Evolutionary conservation across 2,329 filamentous ascomycete genomes (phyloP).

Genomic region (Teratosphaeria zuluensis): DNA sequence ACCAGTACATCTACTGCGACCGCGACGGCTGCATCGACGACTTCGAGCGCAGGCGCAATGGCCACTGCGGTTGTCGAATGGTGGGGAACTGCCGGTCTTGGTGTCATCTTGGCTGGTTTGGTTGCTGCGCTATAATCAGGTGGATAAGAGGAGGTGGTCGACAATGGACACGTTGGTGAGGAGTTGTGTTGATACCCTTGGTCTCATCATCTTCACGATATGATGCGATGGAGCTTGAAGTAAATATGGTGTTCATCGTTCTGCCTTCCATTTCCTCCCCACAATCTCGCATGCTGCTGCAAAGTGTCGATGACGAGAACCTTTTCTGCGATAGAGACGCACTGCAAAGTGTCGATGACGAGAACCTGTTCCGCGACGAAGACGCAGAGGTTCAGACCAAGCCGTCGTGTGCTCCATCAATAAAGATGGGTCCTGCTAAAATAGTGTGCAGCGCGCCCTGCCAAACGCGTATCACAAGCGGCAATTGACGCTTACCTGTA

Average conservation of each 20-base stretch:
- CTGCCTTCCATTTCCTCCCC: neutral
- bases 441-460: neutral
- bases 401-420: neutral
- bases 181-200: neutral
- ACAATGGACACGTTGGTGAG: neutral
- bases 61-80: neutral
- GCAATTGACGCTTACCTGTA: neutral
- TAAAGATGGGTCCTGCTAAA: neutral
- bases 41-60: constrained; percentile 1
- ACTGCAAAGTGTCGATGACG: neutral
- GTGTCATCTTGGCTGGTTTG: constrained; percentile 6
- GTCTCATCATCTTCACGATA: neutral
- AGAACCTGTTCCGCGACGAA: neutral
- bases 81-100: constrained; percentile 2
- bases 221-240: neutral
- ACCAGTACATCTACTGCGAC: neutral
- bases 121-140: constrained; percentile 5
- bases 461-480: neutral
- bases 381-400: neutral
- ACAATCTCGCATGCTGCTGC: neutral
- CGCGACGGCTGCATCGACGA: neutral
- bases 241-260: neutral
- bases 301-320: neutral
- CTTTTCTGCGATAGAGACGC: neutral
- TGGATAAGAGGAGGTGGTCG: neutral